Conservation (phyloP, 2,329 filamentous ascomycete species). For the Fusarium poae region DNA sequence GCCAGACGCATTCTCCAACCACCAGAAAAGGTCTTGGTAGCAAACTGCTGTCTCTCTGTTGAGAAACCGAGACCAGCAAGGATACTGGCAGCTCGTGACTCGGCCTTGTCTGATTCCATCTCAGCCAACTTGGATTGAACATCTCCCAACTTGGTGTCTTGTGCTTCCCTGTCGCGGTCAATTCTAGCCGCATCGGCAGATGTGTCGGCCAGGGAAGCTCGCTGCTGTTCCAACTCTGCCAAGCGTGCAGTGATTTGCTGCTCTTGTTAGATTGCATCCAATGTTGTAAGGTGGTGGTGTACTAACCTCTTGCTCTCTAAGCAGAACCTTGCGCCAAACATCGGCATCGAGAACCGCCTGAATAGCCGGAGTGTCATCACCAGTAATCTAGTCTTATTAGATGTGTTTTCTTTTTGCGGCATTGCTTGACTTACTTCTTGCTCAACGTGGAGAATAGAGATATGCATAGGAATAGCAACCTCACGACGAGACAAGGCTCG, state of each 20-base stretch:
- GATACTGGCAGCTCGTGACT: slow-evolving; percentile 94
- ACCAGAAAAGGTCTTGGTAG: slow-evolving; percentile 98
- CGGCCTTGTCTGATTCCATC: slow-evolving; percentile 99
- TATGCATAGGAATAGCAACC: slow-evolving; percentile 93
- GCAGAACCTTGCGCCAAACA: slow-evolving; percentile 96
- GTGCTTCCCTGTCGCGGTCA: slow-evolving; percentile 87
- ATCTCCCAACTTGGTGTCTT: slow-evolving; percentile 91
- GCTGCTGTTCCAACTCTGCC: slow-evolving; percentile 80
- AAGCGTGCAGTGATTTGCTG: slow-evolving; percentile 83
- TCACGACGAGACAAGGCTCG: slow-evolving; percentile 93
- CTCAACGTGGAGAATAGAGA: slow-evolving; percentile 98
- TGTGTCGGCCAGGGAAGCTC: slow-evolving; percentile 87
- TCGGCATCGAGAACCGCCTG: slow-evolving; percentile 97
- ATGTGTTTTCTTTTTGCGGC: not conserved
- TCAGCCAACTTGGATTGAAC: slow-evolving; percentile 92
- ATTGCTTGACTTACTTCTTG: slow-evolving; percentile 78
- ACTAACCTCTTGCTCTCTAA: slow-evolving; percentile 86
- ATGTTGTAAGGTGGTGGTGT: not conserved
- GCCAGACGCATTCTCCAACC: slow-evolving; percentile 99
- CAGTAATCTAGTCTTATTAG: slow-evolving; percentile 74
- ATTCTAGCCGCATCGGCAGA: slow-evolving; percentile 88
- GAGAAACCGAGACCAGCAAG: slow-evolving; percentile 98
- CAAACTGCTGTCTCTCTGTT: slow-evolving; percentile 87
- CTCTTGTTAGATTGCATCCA: slow-evolving; percentile 49
- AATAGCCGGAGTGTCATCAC: slow-evolving; percentile 93